These are phyloP conservation scores for Trichaptum fuscoviolaceum DNA, from an alignment of 768 basidiomycete genomes.

Conservation along the genomic window DNA sequence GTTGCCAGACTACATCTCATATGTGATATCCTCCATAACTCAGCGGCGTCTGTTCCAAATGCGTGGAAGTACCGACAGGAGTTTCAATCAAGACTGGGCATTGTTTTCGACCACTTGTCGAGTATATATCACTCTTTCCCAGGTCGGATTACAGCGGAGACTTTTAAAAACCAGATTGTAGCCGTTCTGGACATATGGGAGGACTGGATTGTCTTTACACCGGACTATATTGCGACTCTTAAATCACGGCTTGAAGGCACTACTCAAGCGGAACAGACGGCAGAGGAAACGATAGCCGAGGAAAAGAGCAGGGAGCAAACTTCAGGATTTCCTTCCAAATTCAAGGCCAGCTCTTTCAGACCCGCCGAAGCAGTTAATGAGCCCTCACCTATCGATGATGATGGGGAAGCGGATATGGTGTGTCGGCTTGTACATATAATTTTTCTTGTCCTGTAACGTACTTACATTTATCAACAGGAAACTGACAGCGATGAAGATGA, in stretches of 20 bases:
- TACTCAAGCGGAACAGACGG: slow-evolving; percentile 23
- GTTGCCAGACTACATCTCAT: slow-evolving; percentile 92
- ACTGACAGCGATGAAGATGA: slow-evolving; percentile 49
- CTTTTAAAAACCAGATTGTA: slow-evolving; percentile 90
- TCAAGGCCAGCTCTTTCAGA: slow-evolving; percentile 76
- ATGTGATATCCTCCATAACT: slow-evolving; percentile 97
- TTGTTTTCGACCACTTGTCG: slow-evolving; percentile 93
- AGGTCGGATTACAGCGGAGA: slow-evolving; percentile 92
- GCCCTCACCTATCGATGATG: slow-evolving; percentile 28
- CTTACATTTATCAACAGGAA: slow-evolving; percentile 14
- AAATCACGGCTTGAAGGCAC: slow-evolving; percentile 70
- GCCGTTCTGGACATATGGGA: slow-evolving; percentile 95
- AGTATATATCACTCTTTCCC: slow-evolving; percentile 95
- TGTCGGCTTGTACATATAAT: not conserved
- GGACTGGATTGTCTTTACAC: slow-evolving; percentile 95
- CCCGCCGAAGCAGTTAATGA: slow-evolving; percentile 46
- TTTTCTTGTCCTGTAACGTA: not conserved
- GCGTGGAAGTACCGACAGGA: slow-evolving; percentile 98
- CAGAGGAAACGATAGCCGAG: slow-evolving; percentile 22
- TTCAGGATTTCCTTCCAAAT: slow-evolving; percentile 45
- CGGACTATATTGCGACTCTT: slow-evolving; percentile 74
- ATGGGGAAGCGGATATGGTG: slow-evolving; percentile 31
- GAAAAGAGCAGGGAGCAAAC: slow-evolving; percentile 17
- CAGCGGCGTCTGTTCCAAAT: slow-evolving; percentile 86
- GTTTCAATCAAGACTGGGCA: slow-evolving; percentile 86